These are phyloP conservation scores for Solanum chiquidenum DNA, from an alignment of 257 asterid genomes.

Conservation along the genomic window DNA sequence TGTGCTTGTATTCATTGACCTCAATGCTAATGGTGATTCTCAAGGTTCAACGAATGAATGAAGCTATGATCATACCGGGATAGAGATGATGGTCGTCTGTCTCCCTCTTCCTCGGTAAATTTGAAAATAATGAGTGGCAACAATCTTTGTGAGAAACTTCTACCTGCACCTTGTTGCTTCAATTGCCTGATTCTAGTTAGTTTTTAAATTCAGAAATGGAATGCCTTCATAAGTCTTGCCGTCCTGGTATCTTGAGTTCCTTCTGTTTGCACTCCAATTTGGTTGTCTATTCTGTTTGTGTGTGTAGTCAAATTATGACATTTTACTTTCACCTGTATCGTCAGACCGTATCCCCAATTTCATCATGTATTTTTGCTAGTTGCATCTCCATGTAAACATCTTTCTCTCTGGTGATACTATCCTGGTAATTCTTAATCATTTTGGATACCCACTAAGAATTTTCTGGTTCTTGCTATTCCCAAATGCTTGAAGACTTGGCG, in stretches of 20 bases:
- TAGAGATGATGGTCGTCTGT: neutral
- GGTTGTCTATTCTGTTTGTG: neutral
- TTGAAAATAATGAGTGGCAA: neutral
- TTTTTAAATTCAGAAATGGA: neutral
- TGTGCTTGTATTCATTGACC: neutral
- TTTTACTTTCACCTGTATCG: neutral
- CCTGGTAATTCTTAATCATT: neutral
- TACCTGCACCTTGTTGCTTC: neutral
- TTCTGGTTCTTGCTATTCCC: neutral
- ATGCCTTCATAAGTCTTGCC: neutral
- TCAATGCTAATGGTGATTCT: neutral
- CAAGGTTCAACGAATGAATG: neutral
- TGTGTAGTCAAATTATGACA: neutral
- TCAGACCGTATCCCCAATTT: neutral
- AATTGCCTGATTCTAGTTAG: neutral
- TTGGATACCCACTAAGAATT: neutral
- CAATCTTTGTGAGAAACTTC: neutral
- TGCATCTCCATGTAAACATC: neutral
- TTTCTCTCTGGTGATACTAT: neutral
- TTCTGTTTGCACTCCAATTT: neutral
- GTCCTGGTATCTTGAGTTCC: neutral
- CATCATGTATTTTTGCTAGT: neutral
- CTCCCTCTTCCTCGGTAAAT: neutral
- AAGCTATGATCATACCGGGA: neutral
- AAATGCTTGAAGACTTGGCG: neutral